phyloP scores from a whole-genome alignment of 2,329 filamentous ascomycete genomes.

The Venturia nashicola region DNA sequence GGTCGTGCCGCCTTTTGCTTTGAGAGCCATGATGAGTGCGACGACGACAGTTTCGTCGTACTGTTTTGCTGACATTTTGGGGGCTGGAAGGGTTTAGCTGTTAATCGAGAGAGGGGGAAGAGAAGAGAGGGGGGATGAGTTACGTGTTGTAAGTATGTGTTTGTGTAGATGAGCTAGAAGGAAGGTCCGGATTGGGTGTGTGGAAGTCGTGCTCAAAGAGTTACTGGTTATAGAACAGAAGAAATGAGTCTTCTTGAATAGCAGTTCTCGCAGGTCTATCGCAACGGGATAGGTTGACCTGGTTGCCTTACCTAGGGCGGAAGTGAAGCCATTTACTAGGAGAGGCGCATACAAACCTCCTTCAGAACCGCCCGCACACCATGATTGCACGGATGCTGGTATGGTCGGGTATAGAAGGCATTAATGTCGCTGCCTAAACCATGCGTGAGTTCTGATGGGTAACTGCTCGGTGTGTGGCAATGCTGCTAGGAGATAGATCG shows the following conservation, averaged over 20 bases:
- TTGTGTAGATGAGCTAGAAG: background rate
- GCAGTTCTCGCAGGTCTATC: background rate
- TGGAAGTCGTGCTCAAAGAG: background rate
- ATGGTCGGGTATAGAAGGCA: background rate
- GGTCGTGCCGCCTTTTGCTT: background rate
- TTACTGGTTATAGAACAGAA: background rate
- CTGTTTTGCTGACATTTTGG: background rate
- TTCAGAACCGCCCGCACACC: background rate
- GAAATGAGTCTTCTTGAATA: background rate
- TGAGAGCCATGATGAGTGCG: slow-evolving; percentile 2
- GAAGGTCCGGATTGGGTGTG: background rate
- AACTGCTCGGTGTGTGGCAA: background rate
- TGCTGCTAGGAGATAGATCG: background rate
- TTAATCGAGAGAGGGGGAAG: background rate
- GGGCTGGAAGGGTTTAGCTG: background rate
- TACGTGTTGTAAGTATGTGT: no score
- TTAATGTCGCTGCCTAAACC: background rate
- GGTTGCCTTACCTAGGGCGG: background rate
- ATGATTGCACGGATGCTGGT: background rate
- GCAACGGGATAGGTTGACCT: no score
- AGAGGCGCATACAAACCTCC: background rate
- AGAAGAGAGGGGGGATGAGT: background rate
- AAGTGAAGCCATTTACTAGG: background rate
- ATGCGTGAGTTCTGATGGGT: background rate
- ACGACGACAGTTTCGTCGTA: slow-evolving; percentile 3